These are phyloP conservation scores for Nitzschia palea DNA, from an alignment of 108 stramenopile genomes.

Conservation along the genomic window DNA sequence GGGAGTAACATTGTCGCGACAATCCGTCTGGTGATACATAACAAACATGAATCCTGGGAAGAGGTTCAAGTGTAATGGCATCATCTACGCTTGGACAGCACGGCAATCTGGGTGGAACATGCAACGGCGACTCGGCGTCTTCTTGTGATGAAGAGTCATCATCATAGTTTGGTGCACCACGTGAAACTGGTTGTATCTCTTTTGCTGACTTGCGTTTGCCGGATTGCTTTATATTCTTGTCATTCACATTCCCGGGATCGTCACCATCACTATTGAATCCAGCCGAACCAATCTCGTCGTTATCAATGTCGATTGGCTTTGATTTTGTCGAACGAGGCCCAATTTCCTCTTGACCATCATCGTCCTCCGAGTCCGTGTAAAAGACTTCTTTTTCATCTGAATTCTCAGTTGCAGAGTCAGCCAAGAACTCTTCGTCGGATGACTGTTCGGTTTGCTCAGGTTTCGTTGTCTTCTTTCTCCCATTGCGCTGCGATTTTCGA, in stretches of 20 bases:
- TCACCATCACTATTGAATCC: constrained; percentile 29
- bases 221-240: too few relatives aligned
- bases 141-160: too few relatives aligned
- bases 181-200: too few relatives aligned
- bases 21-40: constrained; percentile 64
- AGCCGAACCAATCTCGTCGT: constrained; percentile 33
- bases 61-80: constrained; percentile 58
- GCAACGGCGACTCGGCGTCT: neutral
- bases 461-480: too few relatives aligned
- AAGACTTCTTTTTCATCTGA: constrained; percentile 24
- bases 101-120: constrained; percentile 3
- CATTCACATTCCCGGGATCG: too few relatives aligned
- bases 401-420: constrained; percentile 24
- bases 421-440: constrained; percentile 39
- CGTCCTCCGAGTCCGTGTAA: constrained; percentile 9
- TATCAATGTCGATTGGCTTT: constrained; percentile 28
- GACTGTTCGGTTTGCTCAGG: constrained; percentile 18
- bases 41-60: constrained; percentile 69
- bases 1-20: constrained; percentile 69
- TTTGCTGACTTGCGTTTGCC: too few relatives aligned
- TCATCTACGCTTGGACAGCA: constrained; percentile 60
- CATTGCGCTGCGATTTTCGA: neutral
- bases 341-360: constrained; percentile 10
- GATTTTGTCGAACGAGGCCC: neutral
- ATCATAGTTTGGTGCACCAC: too few relatives aligned